Evolutionary conservation across 352 stramenopile genomes (phyloP), one percentile per base, ranked within the genome.

Genomic region (Globisporangium spiculum): DNA sequence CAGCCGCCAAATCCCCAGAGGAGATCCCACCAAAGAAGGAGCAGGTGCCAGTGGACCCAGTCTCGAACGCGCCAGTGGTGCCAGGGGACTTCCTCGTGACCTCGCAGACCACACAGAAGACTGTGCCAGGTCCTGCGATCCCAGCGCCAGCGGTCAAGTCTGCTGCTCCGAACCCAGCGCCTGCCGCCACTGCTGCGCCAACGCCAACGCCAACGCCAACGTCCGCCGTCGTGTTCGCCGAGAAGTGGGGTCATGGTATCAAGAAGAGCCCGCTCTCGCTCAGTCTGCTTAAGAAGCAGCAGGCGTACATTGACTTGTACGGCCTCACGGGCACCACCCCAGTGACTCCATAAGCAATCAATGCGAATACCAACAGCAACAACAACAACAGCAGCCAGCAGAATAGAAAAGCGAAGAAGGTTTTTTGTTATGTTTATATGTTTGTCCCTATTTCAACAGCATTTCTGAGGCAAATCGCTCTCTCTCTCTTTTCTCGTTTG

Each of bases 281-380:
- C 72, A 94, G 86, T 72, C 75, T 96, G 62, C 67, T 80, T 36
- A 91, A 92, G 81, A 93, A 92, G 73, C 88, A 96, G 73, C 88
- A 96, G 69, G 80, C 76, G 63, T 96, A 96, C 73, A 74, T 96
- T 68, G 84, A 86, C 22, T 68, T 91, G 63, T 96, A 93, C 70
- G 88, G 88, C 36, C 74, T 90, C 67, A 94, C 88, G 18, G 88
- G 88, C 63, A 94, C 87, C 66, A 91, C 81, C n/a, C 88, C 88
- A 52, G 72, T 74, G 26, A 60, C 60, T 38, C 53, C 53, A 6
- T 52, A 24, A 63, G 76, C 59, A 76, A 46, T 20, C 38, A 20
- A 46, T 46, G 38, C 38, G 38, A 46, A 81, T 61, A 87, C 81
- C 73, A 81, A 85, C 69, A 79, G 78, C 66, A 71, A 32, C 27